A percentile compares a stretch with the other conserved stretches of the same genome.
Conservation (phyloP, 2,329 filamentous ascomycete species). For the Hirsutella thompsonii region DNA sequence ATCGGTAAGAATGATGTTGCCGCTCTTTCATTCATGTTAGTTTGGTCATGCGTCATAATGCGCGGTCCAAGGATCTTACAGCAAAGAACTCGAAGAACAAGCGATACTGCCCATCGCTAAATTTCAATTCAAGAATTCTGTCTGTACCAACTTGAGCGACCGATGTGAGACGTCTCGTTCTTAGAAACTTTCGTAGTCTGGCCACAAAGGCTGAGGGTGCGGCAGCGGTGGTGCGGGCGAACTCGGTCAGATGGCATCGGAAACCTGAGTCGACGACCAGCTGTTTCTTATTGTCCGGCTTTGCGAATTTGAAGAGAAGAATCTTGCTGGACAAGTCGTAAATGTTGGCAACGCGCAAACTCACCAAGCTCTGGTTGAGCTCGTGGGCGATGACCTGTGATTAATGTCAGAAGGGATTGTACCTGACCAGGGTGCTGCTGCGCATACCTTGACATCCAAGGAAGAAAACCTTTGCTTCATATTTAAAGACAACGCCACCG, state of each 20-base stretch:
- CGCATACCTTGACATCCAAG: constrained; percentile 55
- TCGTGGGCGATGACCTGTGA: constrained; percentile 83
- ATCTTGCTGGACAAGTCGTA: constrained; percentile 96
- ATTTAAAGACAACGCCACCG: too few relatives aligned
- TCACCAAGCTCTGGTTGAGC: constrained; percentile 63
- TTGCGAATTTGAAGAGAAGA: constrained; percentile 88
- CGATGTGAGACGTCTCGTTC: constrained; percentile 70
- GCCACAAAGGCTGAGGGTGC: constrained; percentile 78
- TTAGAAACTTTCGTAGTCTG: constrained; percentile 74
- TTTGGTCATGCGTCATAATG: too few relatives aligned
- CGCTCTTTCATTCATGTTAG: constrained; percentile 35
- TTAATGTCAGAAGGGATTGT: constrained; percentile 2
- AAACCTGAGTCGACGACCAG: constrained; percentile 91
- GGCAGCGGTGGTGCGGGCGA: constrained; percentile 73
- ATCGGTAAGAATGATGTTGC: constrained; percentile 90
- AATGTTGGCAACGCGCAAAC: constrained; percentile 78
- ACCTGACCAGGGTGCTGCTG: neutral
- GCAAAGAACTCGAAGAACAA: constrained; percentile 95
- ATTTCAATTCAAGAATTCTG: constrained; percentile 80
- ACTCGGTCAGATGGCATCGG: constrained; percentile 86
- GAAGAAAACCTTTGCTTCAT: constrained; percentile 77
- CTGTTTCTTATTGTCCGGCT: constrained; percentile 79
- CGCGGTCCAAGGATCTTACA: constrained; percentile 10
- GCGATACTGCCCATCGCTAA: constrained; percentile 81
- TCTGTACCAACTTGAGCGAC: constrained; percentile 85